A percentile compares a stretch with the other conserved stretches of the same genome.
Conservation (phyloP, 495 filamentous ascomycete genomes). For the Penicillium dipodomyicola region DNA sequence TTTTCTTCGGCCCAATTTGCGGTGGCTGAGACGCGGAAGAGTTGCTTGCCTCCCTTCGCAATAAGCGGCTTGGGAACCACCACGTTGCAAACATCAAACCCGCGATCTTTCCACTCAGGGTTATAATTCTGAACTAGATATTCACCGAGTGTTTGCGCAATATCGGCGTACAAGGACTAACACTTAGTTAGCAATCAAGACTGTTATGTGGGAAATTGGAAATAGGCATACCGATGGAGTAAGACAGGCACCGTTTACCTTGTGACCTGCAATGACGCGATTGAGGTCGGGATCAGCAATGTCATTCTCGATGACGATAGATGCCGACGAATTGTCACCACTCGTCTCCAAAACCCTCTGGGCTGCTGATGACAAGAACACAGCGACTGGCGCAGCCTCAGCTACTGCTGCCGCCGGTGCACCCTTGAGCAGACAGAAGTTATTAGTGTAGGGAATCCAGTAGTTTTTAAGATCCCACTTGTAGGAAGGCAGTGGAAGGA, state of each 20-base stretch:
- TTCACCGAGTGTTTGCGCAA: slow-evolving; percentile 70
- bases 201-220: neutral
- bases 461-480: slow-evolving; percentile 78
- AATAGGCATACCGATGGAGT: slow-evolving; percentile 49
- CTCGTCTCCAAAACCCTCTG: slow-evolving; percentile 56
- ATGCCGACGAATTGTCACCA: slow-evolving; percentile 51
- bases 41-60: slow-evolving; percentile 52
- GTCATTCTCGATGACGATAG: slow-evolving; percentile 65
- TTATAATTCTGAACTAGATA: slow-evolving; percentile 61
- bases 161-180: slow-evolving; percentile 69
- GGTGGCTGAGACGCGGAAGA: slow-evolving; percentile 41
- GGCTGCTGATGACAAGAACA: slow-evolving; percentile 41
- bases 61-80: slow-evolving; percentile 70
- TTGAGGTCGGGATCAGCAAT: slow-evolving; percentile 59
- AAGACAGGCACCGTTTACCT: slow-evolving; percentile 63
- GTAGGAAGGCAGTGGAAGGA: slow-evolving; percentile 71
- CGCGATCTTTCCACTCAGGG: slow-evolving; percentile 51
- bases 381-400: slow-evolving; percentile 34
- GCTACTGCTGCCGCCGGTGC: slow-evolving; percentile 27
- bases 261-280: slow-evolving; percentile 64
- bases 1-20: slow-evolving; percentile 34
- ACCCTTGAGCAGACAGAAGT: slow-evolving; percentile 51
- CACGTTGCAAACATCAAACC: slow-evolving; percentile 62
- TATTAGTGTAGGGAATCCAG: slow-evolving; percentile 73
- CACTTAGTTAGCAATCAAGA: neutral